Evolutionary conservation across 1,284 basidiomycete genomes (phyloP), one percentile per base, ranked within the genome.

Genomic region (Coniferiporia weirii): DNA sequence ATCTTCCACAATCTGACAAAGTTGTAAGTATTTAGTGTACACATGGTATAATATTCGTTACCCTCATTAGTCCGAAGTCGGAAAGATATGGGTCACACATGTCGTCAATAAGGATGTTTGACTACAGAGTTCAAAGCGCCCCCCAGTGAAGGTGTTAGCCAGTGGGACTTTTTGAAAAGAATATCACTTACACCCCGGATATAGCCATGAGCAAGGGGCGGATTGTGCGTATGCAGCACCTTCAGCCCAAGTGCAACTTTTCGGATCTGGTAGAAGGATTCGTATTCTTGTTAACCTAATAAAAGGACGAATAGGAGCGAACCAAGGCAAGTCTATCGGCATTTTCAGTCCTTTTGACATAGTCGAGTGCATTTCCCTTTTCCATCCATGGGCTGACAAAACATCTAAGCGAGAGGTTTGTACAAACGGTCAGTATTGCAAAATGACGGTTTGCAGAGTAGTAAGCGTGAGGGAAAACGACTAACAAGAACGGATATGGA

Each of bases 341-440:
- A 20, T 52, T 13, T 34, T 52, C 40, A 47, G 72, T 66, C 8
- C 64, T 65, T 49, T 71, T 73, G 36, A 80, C 73, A 63, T 79
- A 83, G 27, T 72, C 72, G 47, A 80, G 66, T 10, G 76, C 76
- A 54, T 75, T 77, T 12, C 81, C 81, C 56, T 82, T 77, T 27
- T 70, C 68, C 66, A 78, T 76, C 77, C 79, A 83, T 15, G 80
- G 82, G 61, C 77, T 81, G 49, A 83, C 75, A 64, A 83, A 76
- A 62, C 75, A 81, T 9, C 36, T 48, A 5, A 52, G 38, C 17
- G 35, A 40, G 19, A 34, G n/a, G 4, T 36, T 15, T 17, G 51
- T n/a, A 15, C 13, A 10, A 34, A n/a, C 9, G 9, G 27, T 27
- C 27, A 27, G 27, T 27, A 27, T 27, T 27, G 27, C 27, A 27